phyloP scores from a whole-genome alignment of 2,329 filamentous ascomycete species.

The Phaeosphaeria sp. region DNA sequence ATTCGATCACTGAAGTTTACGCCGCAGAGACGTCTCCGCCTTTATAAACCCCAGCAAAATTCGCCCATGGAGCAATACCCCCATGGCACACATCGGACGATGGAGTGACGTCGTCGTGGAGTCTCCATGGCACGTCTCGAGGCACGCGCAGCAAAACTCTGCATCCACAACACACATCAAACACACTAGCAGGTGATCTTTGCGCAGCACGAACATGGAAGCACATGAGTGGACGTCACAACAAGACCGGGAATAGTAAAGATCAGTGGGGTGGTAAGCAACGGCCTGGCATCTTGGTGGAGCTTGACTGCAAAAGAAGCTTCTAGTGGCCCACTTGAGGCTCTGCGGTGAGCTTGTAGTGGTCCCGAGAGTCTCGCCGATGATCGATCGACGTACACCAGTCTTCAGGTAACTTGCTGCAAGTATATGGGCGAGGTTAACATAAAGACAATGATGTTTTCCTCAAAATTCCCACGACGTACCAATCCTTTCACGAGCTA shows the following conservation, averaged over 20 bases:
- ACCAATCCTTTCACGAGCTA: conserved; percentile 10
- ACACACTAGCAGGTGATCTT: conserved; percentile 13
- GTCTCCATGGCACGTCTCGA: conserved; percentile 30
- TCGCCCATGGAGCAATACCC: conserved; percentile 27
- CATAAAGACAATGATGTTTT: not conserved
- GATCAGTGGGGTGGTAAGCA: conserved; percentile 29
- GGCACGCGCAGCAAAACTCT: conserved; percentile 25
- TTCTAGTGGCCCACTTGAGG: conserved; percentile 40
- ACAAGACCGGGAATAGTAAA: conserved; percentile 20
- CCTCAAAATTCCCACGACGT: not conserved
- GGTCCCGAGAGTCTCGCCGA: conserved; percentile 24
- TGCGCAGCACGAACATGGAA: conserved; percentile 7
- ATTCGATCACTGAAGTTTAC: conserved; percentile 11
- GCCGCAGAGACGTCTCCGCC: conserved; percentile 20
- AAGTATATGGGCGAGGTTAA: too few relatives aligned
- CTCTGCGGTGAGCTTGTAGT: conserved; percentile 25
- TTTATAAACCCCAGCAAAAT: conserved; percentile 32
- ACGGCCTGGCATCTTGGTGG: conserved; percentile 30
- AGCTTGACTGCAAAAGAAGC: conserved; percentile 38
- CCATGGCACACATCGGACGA: conserved; percentile 23
- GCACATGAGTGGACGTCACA: conserved; percentile 23
- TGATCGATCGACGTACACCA: not conserved
- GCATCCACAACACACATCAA: conserved; percentile 10
- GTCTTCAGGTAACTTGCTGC: not conserved
- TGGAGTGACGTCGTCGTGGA: conserved; percentile 26